phyloP scores from a whole-genome alignment of 225 moss, liverwort and hornwort species.

The Takakia lepidozioides region DNA sequence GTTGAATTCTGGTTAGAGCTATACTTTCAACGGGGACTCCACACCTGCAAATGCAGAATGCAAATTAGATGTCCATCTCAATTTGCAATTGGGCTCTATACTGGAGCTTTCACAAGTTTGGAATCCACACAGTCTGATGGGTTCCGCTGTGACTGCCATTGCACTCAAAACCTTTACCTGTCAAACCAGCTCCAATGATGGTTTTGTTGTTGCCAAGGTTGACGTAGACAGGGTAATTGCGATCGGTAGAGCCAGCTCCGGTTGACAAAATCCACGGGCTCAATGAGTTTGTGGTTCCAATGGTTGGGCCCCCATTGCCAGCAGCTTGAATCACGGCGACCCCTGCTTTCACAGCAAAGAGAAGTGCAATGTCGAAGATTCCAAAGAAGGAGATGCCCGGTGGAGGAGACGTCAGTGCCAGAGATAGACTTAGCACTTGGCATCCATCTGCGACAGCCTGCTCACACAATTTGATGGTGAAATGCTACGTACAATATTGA shows the following conservation, averaged over 20 bases:
- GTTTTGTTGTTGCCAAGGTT: conserved; percentile 31
- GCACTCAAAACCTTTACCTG: too few species aligned
- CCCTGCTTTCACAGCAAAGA: conserved; percentile 69
- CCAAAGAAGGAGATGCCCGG: conserved; percentile 63
- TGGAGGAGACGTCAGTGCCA: conserved; percentile 45
- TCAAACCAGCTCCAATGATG: conserved; percentile 24
- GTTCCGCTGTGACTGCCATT: too few species aligned
- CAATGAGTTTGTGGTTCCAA: conserved; percentile 62
- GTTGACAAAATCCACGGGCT: conserved; percentile 74
- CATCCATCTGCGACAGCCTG: conserved; percentile 83
- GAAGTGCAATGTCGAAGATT: conserved; percentile 62
- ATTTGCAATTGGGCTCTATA: too few species aligned
- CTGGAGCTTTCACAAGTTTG: too few species aligned
- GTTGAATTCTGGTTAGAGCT: too few species aligned
- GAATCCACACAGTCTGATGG: too few species aligned
- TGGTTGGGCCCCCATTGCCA: conserved; percentile 66
- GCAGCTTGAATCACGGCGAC: conserved; percentile 73
- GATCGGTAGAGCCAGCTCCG: conserved; percentile 65
- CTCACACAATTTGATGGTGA: too few species aligned
- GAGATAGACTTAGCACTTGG: conserved; percentile 60
- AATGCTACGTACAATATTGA: too few species aligned
- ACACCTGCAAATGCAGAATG: too few species aligned
- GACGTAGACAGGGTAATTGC: conserved; percentile 39
- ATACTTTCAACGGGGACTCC: too few species aligned
- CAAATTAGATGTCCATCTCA: too few species aligned